phyloP scores from a whole-genome alignment of 2,329 filamentous ascomycete species.

The Amauroascus niger region DNA sequence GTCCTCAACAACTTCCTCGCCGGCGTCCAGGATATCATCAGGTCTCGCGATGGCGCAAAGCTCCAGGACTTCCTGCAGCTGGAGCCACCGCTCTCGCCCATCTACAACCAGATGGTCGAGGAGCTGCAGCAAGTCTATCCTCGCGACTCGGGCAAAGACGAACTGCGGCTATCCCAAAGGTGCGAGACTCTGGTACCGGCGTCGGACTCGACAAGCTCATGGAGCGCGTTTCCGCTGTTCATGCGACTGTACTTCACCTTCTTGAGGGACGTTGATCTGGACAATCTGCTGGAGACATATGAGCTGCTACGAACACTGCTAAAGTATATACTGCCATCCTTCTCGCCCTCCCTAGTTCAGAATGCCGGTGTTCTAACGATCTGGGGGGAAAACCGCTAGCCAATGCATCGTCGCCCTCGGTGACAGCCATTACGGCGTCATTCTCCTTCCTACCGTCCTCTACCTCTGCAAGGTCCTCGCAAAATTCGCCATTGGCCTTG shows the following conservation, averaged over 20 bases:
- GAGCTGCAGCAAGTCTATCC: constrained; percentile 57
- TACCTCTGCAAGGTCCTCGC: constrained; percentile 71
- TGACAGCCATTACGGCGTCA: constrained; percentile 66
- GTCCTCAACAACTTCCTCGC: constrained; percentile 59
- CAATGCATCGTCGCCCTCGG: constrained; percentile 74
- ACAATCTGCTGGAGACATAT: constrained; percentile 65
- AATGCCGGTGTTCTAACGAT: constrained; percentile 3
- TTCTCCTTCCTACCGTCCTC: constrained; percentile 76
- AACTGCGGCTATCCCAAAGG: constrained; percentile 45
- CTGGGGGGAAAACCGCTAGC: constrained; percentile 42
- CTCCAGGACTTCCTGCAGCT: constrained; percentile 64
- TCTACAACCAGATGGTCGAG: constrained; percentile 57
- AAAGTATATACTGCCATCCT: constrained; percentile 48
- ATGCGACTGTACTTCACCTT: constrained; percentile 73
- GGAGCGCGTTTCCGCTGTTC: constrained; percentile 69
- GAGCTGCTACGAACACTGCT: constrained; percentile 62
- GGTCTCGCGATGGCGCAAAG: constrained; percentile 52
- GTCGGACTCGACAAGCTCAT: constrained; percentile 56
- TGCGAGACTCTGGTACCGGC: constrained; percentile 55
- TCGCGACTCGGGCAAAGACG: constrained; percentile 35
- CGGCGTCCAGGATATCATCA: constrained; percentile 54
- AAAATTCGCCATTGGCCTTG: constrained; percentile 72
- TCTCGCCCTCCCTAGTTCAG: neutral
- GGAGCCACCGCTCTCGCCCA: constrained; percentile 58
- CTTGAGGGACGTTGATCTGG: constrained; percentile 68